Evolutionary conservation across 805 yeast species (phyloP), one percentile per base, ranked within the genome.

Genomic region (Hagleromyces aurorensis): DNA sequence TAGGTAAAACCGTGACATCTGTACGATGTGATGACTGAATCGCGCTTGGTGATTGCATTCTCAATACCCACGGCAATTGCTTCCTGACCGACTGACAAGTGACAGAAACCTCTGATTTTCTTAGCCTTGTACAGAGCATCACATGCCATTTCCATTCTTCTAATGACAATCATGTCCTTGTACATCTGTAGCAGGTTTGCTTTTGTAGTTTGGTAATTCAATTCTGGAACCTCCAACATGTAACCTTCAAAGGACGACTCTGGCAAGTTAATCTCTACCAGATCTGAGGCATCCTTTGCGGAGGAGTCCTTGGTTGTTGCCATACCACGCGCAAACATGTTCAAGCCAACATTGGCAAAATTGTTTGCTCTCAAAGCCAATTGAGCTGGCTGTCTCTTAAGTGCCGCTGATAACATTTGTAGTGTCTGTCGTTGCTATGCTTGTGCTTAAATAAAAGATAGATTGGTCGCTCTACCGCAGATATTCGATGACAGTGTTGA

Each of bases 1-100:
- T 75, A 84, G 25, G 96, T 87, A 67, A 91, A 87, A 49, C 97
- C 96, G 75, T 91, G 98, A 69, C 98, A 91, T 72, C 98, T 78
- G 71, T 91, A 91, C 19, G 97, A 84, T 33, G 98, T 91, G 62
- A 91, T 91, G 44, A 91, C 75, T 41, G 93, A 72, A 64, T 91
- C 98, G 46, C 78, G 63, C 43, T 70, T 69, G 48, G 81, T 77
- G 57, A 86, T 80, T 48, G 98, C 97, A 53, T 80, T 75, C 70
- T 91, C 98, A 47, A 91, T 86, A 61, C 98, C 98, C 40, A 89
- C 96, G 41, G 98, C 96, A 64, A 91, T 75, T 42, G 98, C 98
- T 69, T 91, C 98, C 69, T 91, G 98, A 55, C 98, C 98, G 41
- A 84, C 86, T 9, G 96, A 83, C 68, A 91, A 75, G 65, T 91